These are phyloP conservation scores for Cytospora leucostoma DNA, from an alignment of 2,329 filamentous ascomycete species.

Conservation along the genomic window DNA sequence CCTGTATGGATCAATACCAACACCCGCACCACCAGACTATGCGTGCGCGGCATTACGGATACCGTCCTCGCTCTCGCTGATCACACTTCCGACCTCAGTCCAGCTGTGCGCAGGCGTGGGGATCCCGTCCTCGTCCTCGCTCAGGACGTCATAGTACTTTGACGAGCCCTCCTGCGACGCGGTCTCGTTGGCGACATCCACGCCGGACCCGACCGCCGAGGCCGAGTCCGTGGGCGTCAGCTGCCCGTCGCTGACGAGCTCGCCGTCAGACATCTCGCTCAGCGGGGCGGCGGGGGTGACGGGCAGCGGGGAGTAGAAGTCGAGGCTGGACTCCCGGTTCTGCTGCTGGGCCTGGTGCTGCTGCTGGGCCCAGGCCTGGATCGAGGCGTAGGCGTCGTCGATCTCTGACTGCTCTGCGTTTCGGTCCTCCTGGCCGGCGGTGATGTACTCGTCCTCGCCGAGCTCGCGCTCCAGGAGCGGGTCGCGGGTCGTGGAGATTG, in stretches of 20 bases:
- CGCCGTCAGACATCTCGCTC: constrained; percentile 47
- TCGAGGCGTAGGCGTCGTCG: constrained; percentile 57
- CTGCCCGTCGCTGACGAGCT: constrained; percentile 52
- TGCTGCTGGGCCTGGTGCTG: constrained; percentile 35
- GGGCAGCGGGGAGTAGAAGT: constrained; percentile 64
- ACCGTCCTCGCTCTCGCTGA: constrained; percentile 57
- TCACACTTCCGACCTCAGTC: constrained; percentile 65
- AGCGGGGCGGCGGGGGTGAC: constrained; percentile 50
- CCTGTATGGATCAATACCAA: constrained; percentile 5
- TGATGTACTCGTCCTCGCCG: constrained; percentile 52
- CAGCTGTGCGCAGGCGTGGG: constrained; percentile 60
- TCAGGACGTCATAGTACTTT: constrained; percentile 56
- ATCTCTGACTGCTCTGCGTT: constrained; percentile 37
- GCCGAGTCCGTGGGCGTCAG: constrained; percentile 61
- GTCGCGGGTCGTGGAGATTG: constrained; percentile 1
- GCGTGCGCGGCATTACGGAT: constrained; percentile 36
- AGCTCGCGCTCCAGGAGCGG: constrained; percentile 42
- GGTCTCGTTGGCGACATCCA: constrained; percentile 49
- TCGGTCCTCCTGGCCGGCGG: constrained; percentile 45
- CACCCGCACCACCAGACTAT: constrained; percentile 28
- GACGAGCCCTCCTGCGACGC: constrained; percentile 42
- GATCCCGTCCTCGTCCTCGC: constrained; percentile 58
- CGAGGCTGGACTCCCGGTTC: constrained; percentile 37
- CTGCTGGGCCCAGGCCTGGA: constrained; percentile 65
- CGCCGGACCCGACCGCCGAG: constrained; percentile 55